Conservation (phyloP, 192 early-diverging fungal genomes). For the Bifiguratus adelaidae region DNA sequence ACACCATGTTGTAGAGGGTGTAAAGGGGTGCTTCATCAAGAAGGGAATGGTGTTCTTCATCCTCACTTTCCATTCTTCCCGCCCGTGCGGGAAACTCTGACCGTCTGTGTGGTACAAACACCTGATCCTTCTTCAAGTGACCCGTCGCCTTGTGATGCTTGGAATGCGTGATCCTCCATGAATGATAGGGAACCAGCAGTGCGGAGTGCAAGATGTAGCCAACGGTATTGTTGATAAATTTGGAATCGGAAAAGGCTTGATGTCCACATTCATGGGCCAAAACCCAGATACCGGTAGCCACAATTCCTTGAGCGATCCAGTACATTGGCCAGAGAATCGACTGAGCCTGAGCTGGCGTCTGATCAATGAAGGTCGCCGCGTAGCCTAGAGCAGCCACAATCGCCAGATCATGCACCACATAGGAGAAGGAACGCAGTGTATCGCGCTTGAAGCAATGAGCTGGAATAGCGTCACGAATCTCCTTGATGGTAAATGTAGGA, state of each 20-base stretch:
- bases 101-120: constrained; percentile 83
- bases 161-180: constrained; percentile 87
- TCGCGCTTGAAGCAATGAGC: constrained; percentile 89
- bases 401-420: constrained; percentile 70
- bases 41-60: constrained; percentile 26
- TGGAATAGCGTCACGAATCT: constrained; percentile 82
- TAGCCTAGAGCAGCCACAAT: constrained; percentile 51
- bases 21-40: constrained; percentile 70
- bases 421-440: constrained; percentile 65
- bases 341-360: constrained; percentile 16
- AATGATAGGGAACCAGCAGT: constrained; percentile 87
- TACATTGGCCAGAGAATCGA: constrained; percentile 63
- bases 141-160: constrained; percentile 89
- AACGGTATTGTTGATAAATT: constrained; percentile 75
- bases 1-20: constrained; percentile 47
- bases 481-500: constrained; percentile 80
- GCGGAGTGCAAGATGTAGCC: constrained; percentile 85
- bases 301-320: constrained; percentile 77
- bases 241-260: constrained; percentile 77
- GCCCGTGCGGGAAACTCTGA: constrained; percentile 31
- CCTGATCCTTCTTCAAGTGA: constrained; percentile 88
- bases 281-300: constrained; percentile 86
- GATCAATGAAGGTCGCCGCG: constrained; percentile 60
- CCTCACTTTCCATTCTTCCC: constrained; percentile 33
- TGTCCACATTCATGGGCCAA: constrained; percentile 91